These are phyloP conservation scores for Puccinia polysora DNA, from an alignment of 1,284 basidiomycete genomes.

Conservation along the genomic window DNA sequence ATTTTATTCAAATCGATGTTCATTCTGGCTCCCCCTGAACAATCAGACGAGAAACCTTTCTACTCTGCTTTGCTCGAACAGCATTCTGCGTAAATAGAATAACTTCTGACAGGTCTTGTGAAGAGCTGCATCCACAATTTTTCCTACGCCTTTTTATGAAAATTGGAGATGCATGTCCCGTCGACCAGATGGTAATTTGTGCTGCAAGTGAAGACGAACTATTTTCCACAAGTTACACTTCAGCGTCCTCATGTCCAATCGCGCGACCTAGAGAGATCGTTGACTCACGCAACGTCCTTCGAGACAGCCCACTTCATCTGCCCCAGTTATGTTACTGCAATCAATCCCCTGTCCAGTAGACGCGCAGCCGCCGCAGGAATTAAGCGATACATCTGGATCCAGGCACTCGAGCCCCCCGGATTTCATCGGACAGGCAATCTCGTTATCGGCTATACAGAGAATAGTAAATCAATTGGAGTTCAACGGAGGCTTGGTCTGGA, in stretches of 20 bases:
- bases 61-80: too few relatives aligned
- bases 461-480: neutral
- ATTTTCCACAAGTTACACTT: neutral
- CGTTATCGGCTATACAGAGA: neutral
- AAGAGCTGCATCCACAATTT: too few relatives aligned
- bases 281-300: conserved; percentile 38
- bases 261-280: neutral
- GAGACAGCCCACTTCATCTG: conserved; percentile 13
- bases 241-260: neutral
- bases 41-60: too few relatives aligned
- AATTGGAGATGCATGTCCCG: conserved; percentile 10
- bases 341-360: conserved; percentile 2
- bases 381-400: conserved; percentile 20
- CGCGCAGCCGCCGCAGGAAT: conserved; percentile 30
- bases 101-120: too few relatives aligned
- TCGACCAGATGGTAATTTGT: conserved; percentile 4
- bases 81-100: too few relatives aligned
- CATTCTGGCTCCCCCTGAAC: too few relatives aligned
- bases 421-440: conserved; percentile 29
- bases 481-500: neutral
- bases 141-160: neutral
- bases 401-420: conserved; percentile 29
- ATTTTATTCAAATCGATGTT: too few relatives aligned
- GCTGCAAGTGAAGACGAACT: conserved; percentile 5
- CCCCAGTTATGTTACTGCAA: conserved; percentile 12